Evolutionary conservation across 495 filamentous ascomycete genomes (phyloP).

Genomic region (Penicillium lagena): DNA sequence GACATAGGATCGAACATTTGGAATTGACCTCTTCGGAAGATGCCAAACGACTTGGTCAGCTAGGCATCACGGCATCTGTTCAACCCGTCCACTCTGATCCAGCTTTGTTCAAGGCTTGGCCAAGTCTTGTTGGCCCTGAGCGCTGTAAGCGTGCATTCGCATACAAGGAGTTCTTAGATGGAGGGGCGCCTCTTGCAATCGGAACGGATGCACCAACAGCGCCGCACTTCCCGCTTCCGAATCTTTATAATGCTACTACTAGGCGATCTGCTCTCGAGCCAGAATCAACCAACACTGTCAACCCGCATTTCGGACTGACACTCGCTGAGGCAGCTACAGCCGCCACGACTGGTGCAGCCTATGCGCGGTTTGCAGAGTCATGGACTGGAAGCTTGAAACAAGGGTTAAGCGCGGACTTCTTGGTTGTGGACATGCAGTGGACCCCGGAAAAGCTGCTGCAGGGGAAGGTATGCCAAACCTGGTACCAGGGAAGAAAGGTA

Average conservation of each 20-base stretch:
- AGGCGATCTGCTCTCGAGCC: slow-evolving; percentile 47
- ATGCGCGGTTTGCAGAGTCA: slow-evolving; percentile 51
- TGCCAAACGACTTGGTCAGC: slow-evolving; percentile 43
- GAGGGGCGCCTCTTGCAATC: slow-evolving; percentile 49
- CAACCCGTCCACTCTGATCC: slow-evolving; percentile 60
- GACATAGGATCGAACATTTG: slow-evolving; percentile 57
- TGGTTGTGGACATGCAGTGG: slow-evolving; percentile 53
- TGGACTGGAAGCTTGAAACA: slow-evolving; percentile 44
- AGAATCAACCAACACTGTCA: slow-evolving; percentile 38
- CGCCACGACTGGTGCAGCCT: slow-evolving; percentile 50
- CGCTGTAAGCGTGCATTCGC: slow-evolving; percentile 53
- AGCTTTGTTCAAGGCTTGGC: slow-evolving; percentile 54
- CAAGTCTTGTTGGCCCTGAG: slow-evolving; percentile 44
- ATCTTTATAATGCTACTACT: slow-evolving; percentile 54
- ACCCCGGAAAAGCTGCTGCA: slow-evolving; percentile 43
- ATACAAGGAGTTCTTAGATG: slow-evolving; percentile 53
- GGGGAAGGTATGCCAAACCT: slow-evolving; percentile 48
- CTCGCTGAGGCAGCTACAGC: slow-evolving; percentile 47
- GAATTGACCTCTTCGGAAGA: slow-evolving; percentile 50
- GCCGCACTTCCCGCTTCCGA: slow-evolving; percentile 45
- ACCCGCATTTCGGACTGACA: slow-evolving; percentile 45
- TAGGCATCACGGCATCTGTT: slow-evolving; percentile 56
- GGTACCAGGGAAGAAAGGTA: slow-evolving; percentile 43
- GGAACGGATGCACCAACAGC: slow-evolving; percentile 57
- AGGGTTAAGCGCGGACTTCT: slow-evolving; percentile 51